A percentile compares a stretch with the other conserved stretches of the same genome.
These are phyloP conservation scores for Hypholoma fasciculare DNA, from an alignment of 768 basidiomycete species.

Conservation along the genomic window DNA sequence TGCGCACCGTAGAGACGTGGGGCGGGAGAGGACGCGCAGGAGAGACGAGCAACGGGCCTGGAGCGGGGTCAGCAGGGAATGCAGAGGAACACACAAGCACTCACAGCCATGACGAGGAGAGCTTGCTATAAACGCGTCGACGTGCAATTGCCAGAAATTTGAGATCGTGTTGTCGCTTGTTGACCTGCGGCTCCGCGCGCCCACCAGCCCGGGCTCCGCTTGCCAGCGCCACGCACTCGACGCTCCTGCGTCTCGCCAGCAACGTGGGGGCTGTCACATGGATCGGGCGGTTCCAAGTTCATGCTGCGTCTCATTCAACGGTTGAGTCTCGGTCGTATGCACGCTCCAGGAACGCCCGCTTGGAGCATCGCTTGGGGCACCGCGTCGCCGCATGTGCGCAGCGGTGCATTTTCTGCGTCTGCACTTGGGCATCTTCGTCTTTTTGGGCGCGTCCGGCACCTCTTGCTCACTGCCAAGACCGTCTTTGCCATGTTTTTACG, in stretches of 20 bases:
- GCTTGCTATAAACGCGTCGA: slow-evolving; percentile 22
- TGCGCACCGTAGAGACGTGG: slow-evolving; percentile 34
- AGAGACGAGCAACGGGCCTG: slow-evolving; percentile 46
- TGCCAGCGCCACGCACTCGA: background rate
- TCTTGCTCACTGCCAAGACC: background rate
- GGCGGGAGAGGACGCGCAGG: slow-evolving; percentile 43
- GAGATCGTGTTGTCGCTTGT: slow-evolving; percentile 34
- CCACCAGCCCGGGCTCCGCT: background rate
- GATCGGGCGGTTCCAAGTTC: background rate
- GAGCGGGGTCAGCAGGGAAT: background rate
- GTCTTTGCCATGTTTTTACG: background rate
- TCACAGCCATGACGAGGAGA: slow-evolving; percentile 46
- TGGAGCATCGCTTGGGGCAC: too few species aligned
- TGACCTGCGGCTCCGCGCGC: slow-evolving; percentile 12
- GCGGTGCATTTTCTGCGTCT: background rate
- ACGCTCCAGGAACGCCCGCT: too few species aligned
- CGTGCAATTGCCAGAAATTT: slow-evolving; percentile 32
- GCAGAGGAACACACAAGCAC: slow-evolving; percentile 16
- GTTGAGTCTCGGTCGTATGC: background rate
- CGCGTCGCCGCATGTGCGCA: background rate
- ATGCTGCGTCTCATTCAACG: background rate
- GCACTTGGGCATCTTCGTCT: background rate
- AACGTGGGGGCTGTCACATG: background rate
- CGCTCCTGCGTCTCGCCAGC: background rate
- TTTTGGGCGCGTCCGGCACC: background rate